Base-by-base conservation (phyloP, 768 basidiomycete species). In the Amyloporia xantha region DNA sequence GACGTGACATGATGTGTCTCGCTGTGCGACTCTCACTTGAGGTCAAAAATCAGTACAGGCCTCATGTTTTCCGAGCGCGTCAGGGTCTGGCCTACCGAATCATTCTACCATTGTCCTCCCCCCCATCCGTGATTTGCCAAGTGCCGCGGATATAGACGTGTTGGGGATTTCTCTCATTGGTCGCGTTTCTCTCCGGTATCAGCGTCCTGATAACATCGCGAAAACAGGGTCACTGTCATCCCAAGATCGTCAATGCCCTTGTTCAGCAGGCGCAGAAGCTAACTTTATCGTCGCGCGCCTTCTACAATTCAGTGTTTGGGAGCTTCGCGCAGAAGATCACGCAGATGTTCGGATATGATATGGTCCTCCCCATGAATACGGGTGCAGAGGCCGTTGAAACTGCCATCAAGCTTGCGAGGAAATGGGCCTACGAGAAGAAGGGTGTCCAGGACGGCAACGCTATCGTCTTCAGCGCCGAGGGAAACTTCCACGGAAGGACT, bases 351-450 rank as follows among this genome's bases (percentile, higher is more conserved):
- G 85, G 84, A 11, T 97, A 88, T 66, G 94, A 95, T 54, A 93
- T 92, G 83, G 91, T 96, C 2, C 74, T 98, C 7, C 94, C 95
- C 20, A 96, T 98, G 93, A 99, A 99, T 75, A 98, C 95, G 1
- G 95, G 95, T 40, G 93, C 93, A 1, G 96, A 99, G 62, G 96
- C 96, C 6, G 96, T 98, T 47, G 96, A 99, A 71, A 96, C 94
- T 0, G 81, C 85, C n/a, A 67, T 99, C 64, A 99, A 99, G 75
- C 76, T 98, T 15, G 85, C 96, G 0, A 71, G 96, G 57, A 97
- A 97, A 71, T 98, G 96, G 96, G 95, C 87, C 2, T 97, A 98
- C 68, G 76, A 76, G 71, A 79, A 79, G 70, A 98, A 91, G 72
- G 83, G 79, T 36, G 84, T 91, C 26, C 72, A 79, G 42, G 82